A percentile compares a stretch with the other conserved stretches of the same genome.
Conservation (phyloP, 306 rosid genomes). For the Prunus fruticosa region DNA sequence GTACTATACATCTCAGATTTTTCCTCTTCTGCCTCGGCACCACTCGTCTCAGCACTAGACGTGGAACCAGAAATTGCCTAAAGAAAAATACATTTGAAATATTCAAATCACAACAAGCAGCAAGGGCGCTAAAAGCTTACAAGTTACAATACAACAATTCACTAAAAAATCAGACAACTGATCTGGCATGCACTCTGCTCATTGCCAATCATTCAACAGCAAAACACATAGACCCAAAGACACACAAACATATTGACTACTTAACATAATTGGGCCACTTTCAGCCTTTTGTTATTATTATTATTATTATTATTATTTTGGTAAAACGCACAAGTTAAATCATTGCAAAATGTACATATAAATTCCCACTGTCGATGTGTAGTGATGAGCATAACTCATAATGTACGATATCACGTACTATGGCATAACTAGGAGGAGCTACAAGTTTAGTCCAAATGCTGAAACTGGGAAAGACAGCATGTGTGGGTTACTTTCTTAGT, state of each 20-base stretch:
- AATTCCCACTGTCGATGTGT: neutral
- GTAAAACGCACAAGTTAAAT: neutral
- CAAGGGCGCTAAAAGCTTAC: neutral
- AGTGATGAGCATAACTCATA: neutral
- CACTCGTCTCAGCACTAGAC: slow-evolving; percentile 57
- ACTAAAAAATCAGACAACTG: neutral
- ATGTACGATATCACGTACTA: neutral
- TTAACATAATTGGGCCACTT: neutral
- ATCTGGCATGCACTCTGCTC: neutral
- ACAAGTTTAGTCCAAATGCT: neutral
- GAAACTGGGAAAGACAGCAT: neutral
- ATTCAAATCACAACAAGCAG: neutral
- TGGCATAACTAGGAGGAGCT: neutral
- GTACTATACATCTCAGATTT: slow-evolving; percentile 72
- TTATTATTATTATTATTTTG: no score
- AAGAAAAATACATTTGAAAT: slow-evolving; percentile 22
- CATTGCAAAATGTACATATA: neutral
- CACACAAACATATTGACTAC: neutral
- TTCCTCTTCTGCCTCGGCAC: slow-evolving; percentile 49
- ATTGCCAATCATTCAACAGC: neutral
- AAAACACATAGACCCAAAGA: neutral
- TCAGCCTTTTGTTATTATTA: no score
- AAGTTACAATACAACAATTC: neutral
- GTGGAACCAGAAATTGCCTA: slow-evolving; percentile 76
- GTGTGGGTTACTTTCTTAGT: neutral